Evolutionary conservation across 139 green algal species (phyloP).

Genomic region (Micractinium conductrix): DNA sequence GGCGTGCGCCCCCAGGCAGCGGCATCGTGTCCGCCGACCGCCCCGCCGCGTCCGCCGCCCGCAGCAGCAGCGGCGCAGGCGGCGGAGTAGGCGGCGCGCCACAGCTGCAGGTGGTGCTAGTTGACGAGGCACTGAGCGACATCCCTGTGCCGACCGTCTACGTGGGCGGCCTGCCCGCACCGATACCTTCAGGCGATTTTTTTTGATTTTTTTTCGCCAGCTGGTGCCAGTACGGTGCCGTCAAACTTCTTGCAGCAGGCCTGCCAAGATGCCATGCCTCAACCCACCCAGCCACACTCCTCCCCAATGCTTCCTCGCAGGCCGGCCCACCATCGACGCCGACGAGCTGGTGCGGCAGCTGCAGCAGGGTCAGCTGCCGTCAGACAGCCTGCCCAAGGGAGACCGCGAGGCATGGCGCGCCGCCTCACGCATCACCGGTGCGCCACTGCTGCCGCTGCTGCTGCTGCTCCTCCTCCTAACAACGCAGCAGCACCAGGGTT

Average conservation of each 20-base stretch:
- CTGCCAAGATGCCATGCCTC: too few species aligned
- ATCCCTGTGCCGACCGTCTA: constrained; percentile 20
- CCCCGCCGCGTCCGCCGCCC: too few species aligned
- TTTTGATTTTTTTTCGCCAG: too few species aligned
- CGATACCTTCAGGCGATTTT: constrained; percentile 14
- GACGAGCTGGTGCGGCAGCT: not conserved
- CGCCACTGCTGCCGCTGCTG: not conserved
- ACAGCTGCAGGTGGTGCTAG: not conserved
- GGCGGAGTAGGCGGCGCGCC: not conserved
- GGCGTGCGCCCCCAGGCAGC: too few species aligned
- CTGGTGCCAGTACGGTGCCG: too few species aligned
- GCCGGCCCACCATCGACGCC: constrained; percentile 2
- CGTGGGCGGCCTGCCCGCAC: constrained; percentile 1
- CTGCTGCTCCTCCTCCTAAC: not conserved
- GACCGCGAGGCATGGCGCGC: constrained; percentile 24
- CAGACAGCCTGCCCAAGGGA: not conserved
- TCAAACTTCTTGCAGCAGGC: too few species aligned
- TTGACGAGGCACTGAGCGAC: not conserved
- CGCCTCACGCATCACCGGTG: constrained; percentile 23
- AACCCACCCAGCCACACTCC: too few species aligned
- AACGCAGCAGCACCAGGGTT: too few species aligned
- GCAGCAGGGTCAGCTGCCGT: constrained; percentile 14
- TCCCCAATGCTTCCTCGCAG: not conserved
- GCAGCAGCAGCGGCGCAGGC: not conserved
- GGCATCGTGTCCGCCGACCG: too few species aligned